phyloP scores from a whole-genome alignment of 805 yeast species.

The Danielia oregonensis region DNA sequence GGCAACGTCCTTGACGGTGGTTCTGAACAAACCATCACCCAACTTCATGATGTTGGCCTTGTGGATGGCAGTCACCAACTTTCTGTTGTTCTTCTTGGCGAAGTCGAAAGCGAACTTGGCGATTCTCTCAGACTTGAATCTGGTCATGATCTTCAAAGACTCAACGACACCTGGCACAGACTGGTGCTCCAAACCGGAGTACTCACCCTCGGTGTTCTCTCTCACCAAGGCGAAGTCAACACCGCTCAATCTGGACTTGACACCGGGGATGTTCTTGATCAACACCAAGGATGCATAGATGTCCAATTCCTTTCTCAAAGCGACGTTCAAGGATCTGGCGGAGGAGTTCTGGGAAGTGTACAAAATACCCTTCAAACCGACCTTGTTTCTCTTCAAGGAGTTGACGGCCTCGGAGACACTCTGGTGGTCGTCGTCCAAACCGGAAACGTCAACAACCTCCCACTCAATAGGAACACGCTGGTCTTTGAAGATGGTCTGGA shows the following conservation, averaged over 20 bases:
- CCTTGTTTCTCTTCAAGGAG: conserved; percentile 91
- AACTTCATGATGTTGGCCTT: conserved; percentile 99
- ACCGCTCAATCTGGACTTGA: conserved; percentile 80
- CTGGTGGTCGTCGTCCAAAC: conserved; percentile 33
- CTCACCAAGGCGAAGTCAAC: conserved; percentile 93
- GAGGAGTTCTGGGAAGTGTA: conserved; percentile 81
- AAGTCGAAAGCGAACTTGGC: conserved; percentile 97
- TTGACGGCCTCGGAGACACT: conserved; percentile 81
- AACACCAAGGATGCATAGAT: conserved; percentile 93
- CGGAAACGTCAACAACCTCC: conserved; percentile 57
- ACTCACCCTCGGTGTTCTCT: conserved; percentile 99
- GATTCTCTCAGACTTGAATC: conserved; percentile 92
- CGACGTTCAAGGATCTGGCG: conserved; percentile 87
- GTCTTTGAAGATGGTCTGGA: conserved; percentile 80
- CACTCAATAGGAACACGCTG: conserved; percentile 91
- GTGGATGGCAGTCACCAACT: conserved; percentile 93
- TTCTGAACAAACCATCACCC: conserved; percentile 97
- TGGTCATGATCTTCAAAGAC: conserved; percentile 91
- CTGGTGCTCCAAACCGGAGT: conserved; percentile 97
- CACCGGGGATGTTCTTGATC: conserved; percentile 92
- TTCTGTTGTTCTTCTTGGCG: conserved; percentile 88
- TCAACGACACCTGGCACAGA: conserved; percentile 98
- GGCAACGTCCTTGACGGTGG: conserved; percentile 81
- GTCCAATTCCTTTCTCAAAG: conserved; percentile 93
- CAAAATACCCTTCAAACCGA: conserved; percentile 94